These are phyloP conservation scores for Clonostachys rhizophaga DNA, from an alignment of 2,329 filamentous ascomycete species.

Conservation along the genomic window DNA sequence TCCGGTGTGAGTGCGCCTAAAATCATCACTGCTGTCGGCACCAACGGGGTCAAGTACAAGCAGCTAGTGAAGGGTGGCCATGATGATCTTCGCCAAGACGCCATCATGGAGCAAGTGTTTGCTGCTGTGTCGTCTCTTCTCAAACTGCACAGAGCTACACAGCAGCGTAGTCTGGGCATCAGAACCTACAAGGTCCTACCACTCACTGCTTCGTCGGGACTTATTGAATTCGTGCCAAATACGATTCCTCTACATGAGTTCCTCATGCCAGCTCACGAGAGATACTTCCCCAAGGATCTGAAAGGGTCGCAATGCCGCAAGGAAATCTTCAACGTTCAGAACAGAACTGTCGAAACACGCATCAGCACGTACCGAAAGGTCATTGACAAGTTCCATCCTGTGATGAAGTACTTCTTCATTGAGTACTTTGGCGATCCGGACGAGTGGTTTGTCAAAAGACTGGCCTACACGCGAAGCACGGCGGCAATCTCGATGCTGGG, in stretches of 20 bases:
- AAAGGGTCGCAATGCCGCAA: slow-evolving; percentile 73
- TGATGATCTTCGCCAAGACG: slow-evolving; percentile 93
- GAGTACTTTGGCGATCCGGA: slow-evolving; percentile 91
- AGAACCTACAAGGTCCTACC: slow-evolving; percentile 97
- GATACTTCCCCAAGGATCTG: slow-evolving; percentile 80
- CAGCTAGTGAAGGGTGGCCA: slow-evolving; percentile 94
- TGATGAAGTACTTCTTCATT: slow-evolving; percentile 96
- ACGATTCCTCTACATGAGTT: slow-evolving; percentile 91
- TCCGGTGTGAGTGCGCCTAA: slow-evolving; percentile 91
- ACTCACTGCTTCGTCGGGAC: slow-evolving; percentile 75
- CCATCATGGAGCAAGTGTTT: slow-evolving; percentile 99
- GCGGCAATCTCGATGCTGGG: slow-evolving; percentile 94
- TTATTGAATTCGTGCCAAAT: slow-evolving; percentile 96
- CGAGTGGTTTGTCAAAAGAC: slow-evolving; percentile 86
- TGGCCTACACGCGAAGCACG: slow-evolving; percentile 89
- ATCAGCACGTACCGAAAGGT: slow-evolving; percentile 74
- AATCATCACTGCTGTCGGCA: slow-evolving; percentile 77
- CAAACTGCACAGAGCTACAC: slow-evolving; percentile 78
- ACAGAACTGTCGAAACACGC: slow-evolving; percentile 63
- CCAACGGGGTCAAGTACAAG: slow-evolving; percentile 75
- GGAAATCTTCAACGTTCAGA: slow-evolving; percentile 70
- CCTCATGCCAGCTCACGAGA: slow-evolving; percentile 83
- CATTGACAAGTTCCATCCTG: slow-evolving; percentile 79
- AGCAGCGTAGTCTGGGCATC: slow-evolving; percentile 84
- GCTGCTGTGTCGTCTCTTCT: slow-evolving; percentile 89